Conservation (phyloP, 768 basidiomycete genomes). For the Ramaria sp. region DNA sequence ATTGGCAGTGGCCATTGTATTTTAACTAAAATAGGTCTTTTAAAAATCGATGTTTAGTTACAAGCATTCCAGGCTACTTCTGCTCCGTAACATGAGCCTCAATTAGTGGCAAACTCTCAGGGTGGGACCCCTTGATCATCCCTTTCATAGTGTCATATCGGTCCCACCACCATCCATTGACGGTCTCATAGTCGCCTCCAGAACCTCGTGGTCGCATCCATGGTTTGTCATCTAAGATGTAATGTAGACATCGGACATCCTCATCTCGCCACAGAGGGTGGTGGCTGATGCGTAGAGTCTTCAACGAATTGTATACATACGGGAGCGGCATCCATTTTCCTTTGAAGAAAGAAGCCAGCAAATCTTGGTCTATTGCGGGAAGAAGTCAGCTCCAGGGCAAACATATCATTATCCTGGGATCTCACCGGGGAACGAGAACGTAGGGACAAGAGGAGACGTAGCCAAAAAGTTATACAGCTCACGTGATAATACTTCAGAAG, state of each 20-base stretch:
- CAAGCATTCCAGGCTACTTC: neutral
- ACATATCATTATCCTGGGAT: neutral
- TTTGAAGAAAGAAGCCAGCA: slow-evolving; percentile 69
- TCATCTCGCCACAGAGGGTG: slow-evolving; percentile 71
- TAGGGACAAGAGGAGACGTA: slow-evolving; percentile 39
- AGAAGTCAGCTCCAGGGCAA: slow-evolving; percentile 3
- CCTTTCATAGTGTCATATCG: slow-evolving; percentile 33
- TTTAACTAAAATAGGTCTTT: too few species aligned
- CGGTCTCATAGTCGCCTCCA: slow-evolving; percentile 39
- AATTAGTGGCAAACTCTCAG: neutral
- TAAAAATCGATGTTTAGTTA: too few species aligned
- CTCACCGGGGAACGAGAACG: slow-evolving; percentile 11
- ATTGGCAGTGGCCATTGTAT: too few species aligned
- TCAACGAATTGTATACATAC: slow-evolving; percentile 89
- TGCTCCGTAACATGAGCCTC: neutral
- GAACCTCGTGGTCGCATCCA: slow-evolving; percentile 51
- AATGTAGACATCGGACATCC: slow-evolving; percentile 80
- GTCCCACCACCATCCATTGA: slow-evolving; percentile 77
- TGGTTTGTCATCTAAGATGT: slow-evolving; percentile 79
- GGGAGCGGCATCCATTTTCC: slow-evolving; percentile 70
- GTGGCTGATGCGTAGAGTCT: slow-evolving; percentile 72
- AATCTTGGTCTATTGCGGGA: slow-evolving; percentile 90
- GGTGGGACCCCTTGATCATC: neutral
- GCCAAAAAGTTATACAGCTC: slow-evolving; percentile 46
- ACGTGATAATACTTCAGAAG: slow-evolving; percentile 46